Evolutionary conservation across 805 yeast species (phyloP).

Genomic region (Metschnikowia koreensis): DNA sequence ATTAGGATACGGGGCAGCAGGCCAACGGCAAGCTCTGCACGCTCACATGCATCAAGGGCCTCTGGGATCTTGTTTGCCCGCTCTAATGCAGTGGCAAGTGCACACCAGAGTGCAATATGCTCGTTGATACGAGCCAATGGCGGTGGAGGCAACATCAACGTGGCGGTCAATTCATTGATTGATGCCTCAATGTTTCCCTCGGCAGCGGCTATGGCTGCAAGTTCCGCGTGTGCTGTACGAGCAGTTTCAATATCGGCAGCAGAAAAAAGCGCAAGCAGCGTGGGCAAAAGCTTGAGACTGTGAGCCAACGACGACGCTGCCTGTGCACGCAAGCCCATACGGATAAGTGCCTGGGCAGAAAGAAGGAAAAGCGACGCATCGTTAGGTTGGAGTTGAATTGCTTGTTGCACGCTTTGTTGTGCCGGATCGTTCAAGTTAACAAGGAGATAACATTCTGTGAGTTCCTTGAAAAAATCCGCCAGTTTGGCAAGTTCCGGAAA

Average conservation of each 20-base stretch:
- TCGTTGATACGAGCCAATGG: slow-evolving; percentile 44
- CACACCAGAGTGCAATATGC: slow-evolving; percentile 52
- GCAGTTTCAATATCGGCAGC: slow-evolving; percentile 45
- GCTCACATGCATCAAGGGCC: slow-evolving; percentile 50
- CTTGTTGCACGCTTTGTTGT: slow-evolving; percentile 46
- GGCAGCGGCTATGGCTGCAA: slow-evolving; percentile 53
- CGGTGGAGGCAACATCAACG: slow-evolving; percentile 51
- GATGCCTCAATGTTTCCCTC: slow-evolving; percentile 51
- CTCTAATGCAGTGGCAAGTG: slow-evolving; percentile 50
- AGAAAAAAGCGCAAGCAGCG: slow-evolving; percentile 24
- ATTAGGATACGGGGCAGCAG: slow-evolving; percentile 43
- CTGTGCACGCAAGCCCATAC: slow-evolving; percentile 42
- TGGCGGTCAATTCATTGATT: slow-evolving; percentile 48
- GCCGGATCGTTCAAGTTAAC: slow-evolving; percentile 52
- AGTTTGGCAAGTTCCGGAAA: slow-evolving; percentile 40
- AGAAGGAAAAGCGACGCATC: slow-evolving; percentile 50
- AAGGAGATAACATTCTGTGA: slow-evolving; percentile 50
- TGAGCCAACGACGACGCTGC: slow-evolving; percentile 49
- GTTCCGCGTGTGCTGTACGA: slow-evolving; percentile 51
- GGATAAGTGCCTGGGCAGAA: slow-evolving; percentile 48
- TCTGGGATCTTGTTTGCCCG: slow-evolving; percentile 48
- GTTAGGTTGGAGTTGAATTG: slow-evolving; percentile 34
- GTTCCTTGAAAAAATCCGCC: slow-evolving; percentile 44
- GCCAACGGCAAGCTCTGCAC: slow-evolving; percentile 46
- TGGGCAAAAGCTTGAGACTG: slow-evolving; percentile 43